Evolutionary conservation across 306 rosid genomes (phyloP).

Genomic region (Cicer judaicum): DNA sequence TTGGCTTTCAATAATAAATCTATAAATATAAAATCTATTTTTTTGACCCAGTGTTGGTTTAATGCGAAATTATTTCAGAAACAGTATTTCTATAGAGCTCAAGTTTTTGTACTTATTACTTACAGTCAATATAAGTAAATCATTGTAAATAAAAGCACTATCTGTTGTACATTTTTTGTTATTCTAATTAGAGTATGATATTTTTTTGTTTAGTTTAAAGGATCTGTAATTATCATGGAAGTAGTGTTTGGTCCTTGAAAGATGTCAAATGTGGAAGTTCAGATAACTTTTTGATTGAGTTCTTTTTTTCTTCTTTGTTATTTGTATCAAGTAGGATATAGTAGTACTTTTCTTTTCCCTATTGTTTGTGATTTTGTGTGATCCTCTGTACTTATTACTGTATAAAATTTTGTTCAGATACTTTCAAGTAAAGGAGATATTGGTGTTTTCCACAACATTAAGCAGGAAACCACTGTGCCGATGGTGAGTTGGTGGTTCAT

Average conservation of each 20-base stretch:
- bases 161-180: neutral
- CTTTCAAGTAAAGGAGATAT: constrained; percentile 88
- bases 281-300: constrained; percentile 11
- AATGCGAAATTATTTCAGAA: constrained; percentile 13
- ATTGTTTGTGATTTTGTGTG: neutral
- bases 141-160: neutral
- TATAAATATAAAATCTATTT: constrained; percentile 1
- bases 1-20: neutral
- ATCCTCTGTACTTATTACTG: constrained; percentile 34
- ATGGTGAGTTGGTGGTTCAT: constrained; percentile 56
- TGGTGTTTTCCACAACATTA: constrained; percentile 77
- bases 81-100: neutral
- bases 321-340: constrained; percentile 18
- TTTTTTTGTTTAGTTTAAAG: constrained; percentile 4
- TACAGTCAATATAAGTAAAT: constrained; percentile 16
- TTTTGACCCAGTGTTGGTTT: neutral
- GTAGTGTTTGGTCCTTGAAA: constrained; percentile 30
- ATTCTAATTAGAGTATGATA: neutral
- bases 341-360: constrained; percentile 7
- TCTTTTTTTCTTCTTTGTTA: constrained; percentile 13
- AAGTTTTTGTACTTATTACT: constrained; percentile 10
- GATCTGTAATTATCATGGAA: neutral
- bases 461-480: constrained; percentile 84
- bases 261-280: constrained; percentile 1
- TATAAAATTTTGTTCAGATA: constrained; percentile 60